Base-by-base conservation (phyloP, 2,329 filamentous ascomycete genomes). In the Grosmannia penicillata region DNA sequence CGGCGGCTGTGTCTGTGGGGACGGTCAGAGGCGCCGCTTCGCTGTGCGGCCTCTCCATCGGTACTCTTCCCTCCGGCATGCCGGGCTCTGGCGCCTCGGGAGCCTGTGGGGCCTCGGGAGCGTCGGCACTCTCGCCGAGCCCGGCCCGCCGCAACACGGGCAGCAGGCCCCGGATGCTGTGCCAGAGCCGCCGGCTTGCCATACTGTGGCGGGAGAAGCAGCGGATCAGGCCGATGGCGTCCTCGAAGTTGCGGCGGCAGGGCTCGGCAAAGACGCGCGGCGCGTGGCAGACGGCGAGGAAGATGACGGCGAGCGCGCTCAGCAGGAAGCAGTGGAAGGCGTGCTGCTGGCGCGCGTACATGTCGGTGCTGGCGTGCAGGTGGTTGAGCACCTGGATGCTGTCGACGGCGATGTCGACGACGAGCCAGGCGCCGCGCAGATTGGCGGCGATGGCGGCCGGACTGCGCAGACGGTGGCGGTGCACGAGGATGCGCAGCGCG, bases 261-360 rank as follows among this genome's bases (percentile, higher is more conserved):
- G 49, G 48, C 8, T 56, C 56, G 3, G 59, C 56, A 36, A 66
- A 68, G 3, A 51, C 51, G 2, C 53, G 50, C 0, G 64, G 62
- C 0, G 59, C 62, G 43, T 67, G 61, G 4, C 62, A 56, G 0
- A 66, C 62, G 1, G 63, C 65, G 0, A 65, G 53, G 23, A 63
- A 59, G 2, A 65, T 44, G 1, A 58, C 54, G 0, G 57, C 58
- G 7, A 62, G 45, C 0, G 58, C 56, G 18, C 56, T 59, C 22
- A 60, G 50, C 6, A 62, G 46, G 31, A 61, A 62, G 38, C 61
- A 61, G 40, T 61, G 60, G 46, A 62, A 61, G 9, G 56, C 56
- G 19, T 54, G 53, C 4, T 58, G 56, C 28, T 59, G 57, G 24
- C 56, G 53, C 29, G 52, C 53, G 43, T 61, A 61, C 9, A 61